Evolutionary conservation across 2,329 filamentous ascomycete genomes (phyloP), one percentile per base, ranked within the genome.

Genomic region (Cytospora paraplurivora): DNA sequence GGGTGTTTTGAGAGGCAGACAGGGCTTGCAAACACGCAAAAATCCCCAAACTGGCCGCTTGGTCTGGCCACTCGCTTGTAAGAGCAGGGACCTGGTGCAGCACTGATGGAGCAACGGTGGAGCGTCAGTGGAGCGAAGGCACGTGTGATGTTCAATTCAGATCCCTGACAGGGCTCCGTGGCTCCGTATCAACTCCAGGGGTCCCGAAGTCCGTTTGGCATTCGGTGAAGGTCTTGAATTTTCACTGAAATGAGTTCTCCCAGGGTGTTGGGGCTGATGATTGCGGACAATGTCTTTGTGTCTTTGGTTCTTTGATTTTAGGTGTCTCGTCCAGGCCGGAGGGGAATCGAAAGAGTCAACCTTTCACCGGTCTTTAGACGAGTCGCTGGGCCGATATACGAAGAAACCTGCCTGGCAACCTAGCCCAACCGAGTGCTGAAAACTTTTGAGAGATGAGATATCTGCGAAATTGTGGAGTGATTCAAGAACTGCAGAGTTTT

Each of bases 401-500:
- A 38, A 49, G 19, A 13, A 6, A 8, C 38, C n/a, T n/a, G 17
- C 41, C n/a, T 41, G 38, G 15, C 38, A 7, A 15, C 13, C 17
- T 7, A 1, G 17, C 17, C 38, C 38, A 32, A 33, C 37, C 49
- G 27, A 57, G 56, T 57, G 62, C 51, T 59, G 59, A 64, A 56
- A 56, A 27, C 27, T 27, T 64, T 59, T 64, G 58, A 54, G 44
- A 55, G 11, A 49, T 63, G 50, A n/a, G 47, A 55, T 49, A 33
- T 41, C 56, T 54, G 61, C 37, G 61, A 56, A 12, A 56, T 35
- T 34, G 62, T 52, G 64, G 64, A 59, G 49, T 33, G 33, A 53
- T 44, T 54, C 62, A 53, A 59, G 64, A 44, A 59, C 54, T 60
- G 64, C 62, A 66, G 62, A 66, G 49, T 64, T 66, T 65, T 64